Conservation (phyloP, 345 rosid genomes). For the Linum trigynum region DNA sequence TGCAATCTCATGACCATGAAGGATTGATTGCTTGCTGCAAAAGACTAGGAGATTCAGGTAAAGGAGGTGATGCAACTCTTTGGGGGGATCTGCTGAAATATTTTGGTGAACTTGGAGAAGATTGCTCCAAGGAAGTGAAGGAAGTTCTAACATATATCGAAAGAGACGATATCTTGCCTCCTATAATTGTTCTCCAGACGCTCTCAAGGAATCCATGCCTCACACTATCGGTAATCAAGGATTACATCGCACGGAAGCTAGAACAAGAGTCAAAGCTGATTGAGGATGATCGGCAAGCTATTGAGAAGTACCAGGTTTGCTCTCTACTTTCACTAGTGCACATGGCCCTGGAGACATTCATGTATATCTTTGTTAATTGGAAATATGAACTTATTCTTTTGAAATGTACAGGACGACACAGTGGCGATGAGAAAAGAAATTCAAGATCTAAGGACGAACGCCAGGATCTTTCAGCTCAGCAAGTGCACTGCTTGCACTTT, state of each 20-base stretch:
- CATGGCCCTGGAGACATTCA: not conserved
- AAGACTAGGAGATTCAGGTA: constrained; percentile 83
- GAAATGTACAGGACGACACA: constrained; percentile 63
- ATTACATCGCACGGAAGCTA: constrained; percentile 89
- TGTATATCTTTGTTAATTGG: no score
- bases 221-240: constrained; percentile 92
- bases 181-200: constrained; percentile 88
- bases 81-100: constrained; percentile 98
- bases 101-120: constrained; percentile 97
- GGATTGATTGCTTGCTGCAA: constrained; percentile 95
- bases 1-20: constrained; percentile 91
- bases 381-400: not conserved
- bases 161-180: constrained; percentile 92
- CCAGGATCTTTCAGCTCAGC: constrained; percentile 98
- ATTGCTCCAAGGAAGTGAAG: constrained; percentile 93
- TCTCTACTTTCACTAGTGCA: constrained; percentile 6
- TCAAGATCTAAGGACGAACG: constrained; percentile 89
- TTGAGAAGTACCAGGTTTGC: constrained; percentile 89
- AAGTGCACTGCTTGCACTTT: constrained; percentile 94
- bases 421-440: constrained; percentile 84
- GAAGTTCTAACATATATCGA: constrained; percentile 84
- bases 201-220: constrained; percentile 88
- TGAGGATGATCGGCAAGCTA: constrained; percentile 84
- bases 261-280: constrained; percentile 90
- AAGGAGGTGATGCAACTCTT: constrained; percentile 90